These are phyloP conservation scores for Rubroboletus satanas DNA, from an alignment of 768 basidiomycete species.

Conservation along the genomic window DNA sequence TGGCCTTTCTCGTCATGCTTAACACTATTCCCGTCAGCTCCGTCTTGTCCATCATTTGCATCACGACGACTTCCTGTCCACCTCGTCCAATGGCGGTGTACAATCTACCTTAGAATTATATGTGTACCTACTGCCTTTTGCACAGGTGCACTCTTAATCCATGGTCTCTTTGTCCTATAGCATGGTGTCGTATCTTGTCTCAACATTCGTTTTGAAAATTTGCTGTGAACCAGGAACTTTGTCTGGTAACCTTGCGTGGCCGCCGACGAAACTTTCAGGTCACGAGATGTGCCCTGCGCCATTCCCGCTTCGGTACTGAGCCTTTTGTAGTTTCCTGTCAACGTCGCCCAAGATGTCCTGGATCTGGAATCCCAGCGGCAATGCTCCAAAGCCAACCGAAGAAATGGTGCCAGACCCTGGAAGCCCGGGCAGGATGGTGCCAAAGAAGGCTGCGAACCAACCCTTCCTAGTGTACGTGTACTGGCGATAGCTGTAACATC, in stretches of 20 bases:
- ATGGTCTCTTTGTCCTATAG: constrained; percentile 21
- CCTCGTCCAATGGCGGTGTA: constrained; percentile 30
- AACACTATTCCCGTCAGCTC: constrained; percentile 20
- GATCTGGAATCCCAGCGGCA: constrained; percentile 47
- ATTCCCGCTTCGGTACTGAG: neutral
- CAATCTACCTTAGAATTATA: constrained; percentile 34
- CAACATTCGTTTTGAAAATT: neutral
- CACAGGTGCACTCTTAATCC: constrained; percentile 31
- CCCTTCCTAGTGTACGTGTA: constrained; percentile 76
- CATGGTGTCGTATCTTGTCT: constrained; percentile 14
- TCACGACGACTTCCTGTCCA: constrained; percentile 23
- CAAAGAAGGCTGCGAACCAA: constrained; percentile 77
- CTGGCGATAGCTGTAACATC: neutral
- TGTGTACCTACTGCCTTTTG: constrained; percentile 32
- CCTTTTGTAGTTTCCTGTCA: neutral
- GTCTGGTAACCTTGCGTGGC: neutral
- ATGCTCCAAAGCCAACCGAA: constrained; percentile 36
- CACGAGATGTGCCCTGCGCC: neutral
- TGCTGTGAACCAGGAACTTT: neutral
- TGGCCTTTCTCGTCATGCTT: constrained; percentile 25
- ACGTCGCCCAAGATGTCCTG: constrained; percentile 52
- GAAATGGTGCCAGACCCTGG: constrained; percentile 60
- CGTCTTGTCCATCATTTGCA: constrained; percentile 26
- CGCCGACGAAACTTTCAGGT: neutral
- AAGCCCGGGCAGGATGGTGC: constrained; percentile 66